Base-by-base conservation (phyloP, 495 filamentous ascomycete species). In the Jackrogersella multiformis region DNA sequence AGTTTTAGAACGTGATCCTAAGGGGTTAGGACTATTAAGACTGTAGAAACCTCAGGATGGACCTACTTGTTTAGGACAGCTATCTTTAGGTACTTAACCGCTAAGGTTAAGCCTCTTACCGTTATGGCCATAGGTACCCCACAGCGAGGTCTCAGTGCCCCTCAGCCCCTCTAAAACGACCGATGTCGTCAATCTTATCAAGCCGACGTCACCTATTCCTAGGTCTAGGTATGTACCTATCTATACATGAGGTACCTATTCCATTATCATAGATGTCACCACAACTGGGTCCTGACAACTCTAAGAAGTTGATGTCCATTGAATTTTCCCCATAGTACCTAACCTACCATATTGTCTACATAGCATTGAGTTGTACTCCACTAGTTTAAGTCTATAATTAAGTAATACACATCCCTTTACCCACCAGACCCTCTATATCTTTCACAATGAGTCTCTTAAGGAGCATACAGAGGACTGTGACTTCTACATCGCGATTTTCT, bases 381-480 rank as follows among this genome's bases (percentile, higher is more conserved):
- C 10, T 64, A 44, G 42, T 35, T 46, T 12, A 1, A 46, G 20
- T 55, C 20, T 23, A n/a, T 42, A 44, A 56, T 39, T 26, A 55
- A 48, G 30, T 44, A 34, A 24, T 56, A 9, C 10, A 15, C 9
- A 4, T 2, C 5, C 35, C 23, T 52, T 32, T 23, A 6, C 15
- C 24, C 18, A 23, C 28, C 18, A 20, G 7, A 26, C 21, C 5
- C 26, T 36, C 18, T 8, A 1, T 15, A 42, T 15, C 56, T 44
- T 54, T 48, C 61, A 46, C 0, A 32, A 70, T 74, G 73, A 58
- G 51, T 28, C 60, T 71, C 24, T 12, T 73, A 56, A 60, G 61
- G 21, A 44, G 49, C 10, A 34, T 82, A 62, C 79, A 79, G 63
- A 79, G 74, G 64, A 68, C 71, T 13, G 61, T 78, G 20, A 65